A percentile compares a stretch with the other conserved stretches of the same genome.
These are phyloP conservation scores for Hydnomerulius pinastri DNA, from an alignment of 768 basidiomycete genomes.

Conservation along the genomic window DNA sequence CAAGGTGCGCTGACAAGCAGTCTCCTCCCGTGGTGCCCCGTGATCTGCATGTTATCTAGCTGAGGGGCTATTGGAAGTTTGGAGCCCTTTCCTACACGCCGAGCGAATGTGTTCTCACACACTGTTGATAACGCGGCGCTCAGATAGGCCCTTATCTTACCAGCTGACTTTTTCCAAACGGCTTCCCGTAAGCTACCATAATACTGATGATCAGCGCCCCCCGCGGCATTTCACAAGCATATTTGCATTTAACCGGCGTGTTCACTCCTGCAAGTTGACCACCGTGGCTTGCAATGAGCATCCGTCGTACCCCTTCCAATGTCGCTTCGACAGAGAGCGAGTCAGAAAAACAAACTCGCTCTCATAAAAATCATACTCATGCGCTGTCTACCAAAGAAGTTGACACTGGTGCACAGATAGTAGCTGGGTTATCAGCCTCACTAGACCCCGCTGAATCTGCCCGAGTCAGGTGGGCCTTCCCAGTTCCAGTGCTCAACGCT, in stretches of 20 bases:
- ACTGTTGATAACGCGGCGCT: neutral
- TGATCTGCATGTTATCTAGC: constrained; percentile 11
- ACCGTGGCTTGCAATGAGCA: neutral
- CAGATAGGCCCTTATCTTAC: neutral
- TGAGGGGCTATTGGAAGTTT: neutral
- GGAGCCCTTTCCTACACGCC: neutral
- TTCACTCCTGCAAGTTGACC: neutral
- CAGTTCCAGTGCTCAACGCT: neutral
- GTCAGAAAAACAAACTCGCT: constrained; percentile 9
- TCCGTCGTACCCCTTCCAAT: constrained; percentile 8
- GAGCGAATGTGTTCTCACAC: constrained; percentile 10
- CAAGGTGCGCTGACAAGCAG: neutral
- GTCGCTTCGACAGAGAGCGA: constrained; percentile 10
- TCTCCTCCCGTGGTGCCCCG: neutral
- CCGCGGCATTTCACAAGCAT: too few relatives aligned
- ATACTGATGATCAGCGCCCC: neutral
- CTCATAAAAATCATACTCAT: constrained; percentile 20
- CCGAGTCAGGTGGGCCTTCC: constrained; percentile 47
- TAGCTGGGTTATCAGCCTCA: constrained; percentile 42
- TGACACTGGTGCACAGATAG: constrained; percentile 63
- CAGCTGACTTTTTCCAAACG: neutral
- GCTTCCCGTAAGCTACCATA: neutral
- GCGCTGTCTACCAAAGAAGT: constrained; percentile 45
- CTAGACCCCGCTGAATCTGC: constrained; percentile 54
- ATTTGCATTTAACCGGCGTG: too few relatives aligned